phyloP scores from a whole-genome alignment of 129 eudicot species.

The Kitagawia praeruptora region DNA sequence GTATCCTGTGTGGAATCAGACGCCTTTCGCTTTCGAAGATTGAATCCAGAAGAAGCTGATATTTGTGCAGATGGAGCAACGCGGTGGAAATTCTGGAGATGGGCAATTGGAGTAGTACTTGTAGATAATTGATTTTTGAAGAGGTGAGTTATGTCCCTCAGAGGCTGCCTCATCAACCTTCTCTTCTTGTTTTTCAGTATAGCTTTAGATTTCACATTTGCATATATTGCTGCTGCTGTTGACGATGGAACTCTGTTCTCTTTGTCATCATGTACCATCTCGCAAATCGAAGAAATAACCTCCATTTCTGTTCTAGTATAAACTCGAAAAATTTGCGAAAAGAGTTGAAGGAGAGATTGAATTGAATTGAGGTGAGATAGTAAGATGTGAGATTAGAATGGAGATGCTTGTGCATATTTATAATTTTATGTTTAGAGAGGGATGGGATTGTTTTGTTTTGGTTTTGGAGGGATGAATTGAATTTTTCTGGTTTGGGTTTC shows the following conservation, averaged over 20 bases:
- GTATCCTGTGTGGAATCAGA: not conserved
- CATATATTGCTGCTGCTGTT: not conserved
- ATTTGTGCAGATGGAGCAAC: not conserved
- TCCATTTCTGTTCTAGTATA: not conserved
- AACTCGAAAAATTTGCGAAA: not conserved
- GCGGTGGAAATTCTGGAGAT: not conserved
- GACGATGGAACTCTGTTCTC: not conserved
- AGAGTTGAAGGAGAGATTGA: not conserved
- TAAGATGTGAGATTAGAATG: not conserved
- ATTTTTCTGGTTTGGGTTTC: not conserved
- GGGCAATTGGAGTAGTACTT: not conserved
- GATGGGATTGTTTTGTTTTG: not conserved
- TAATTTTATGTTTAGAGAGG: not conserved
- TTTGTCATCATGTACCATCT: not conserved
- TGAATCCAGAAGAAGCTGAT: not conserved
- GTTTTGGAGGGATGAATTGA: not conserved
- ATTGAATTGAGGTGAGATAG: not conserved
- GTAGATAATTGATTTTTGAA: not conserved
- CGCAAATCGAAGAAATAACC: not conserved
- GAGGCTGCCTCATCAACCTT: constrained; percentile 11
- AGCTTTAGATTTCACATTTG: not conserved
- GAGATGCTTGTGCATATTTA: not conserved
- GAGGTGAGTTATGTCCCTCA: constrained; percentile 17
- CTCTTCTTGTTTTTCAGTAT: not conserved
- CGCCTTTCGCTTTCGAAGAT: constrained; percentile 6